A percentile compares a stretch with the other conserved stretches of the same genome.
Conservation (phyloP, 768 basidiomycete genomes). For the Crassisporium funariophilum region DNA sequence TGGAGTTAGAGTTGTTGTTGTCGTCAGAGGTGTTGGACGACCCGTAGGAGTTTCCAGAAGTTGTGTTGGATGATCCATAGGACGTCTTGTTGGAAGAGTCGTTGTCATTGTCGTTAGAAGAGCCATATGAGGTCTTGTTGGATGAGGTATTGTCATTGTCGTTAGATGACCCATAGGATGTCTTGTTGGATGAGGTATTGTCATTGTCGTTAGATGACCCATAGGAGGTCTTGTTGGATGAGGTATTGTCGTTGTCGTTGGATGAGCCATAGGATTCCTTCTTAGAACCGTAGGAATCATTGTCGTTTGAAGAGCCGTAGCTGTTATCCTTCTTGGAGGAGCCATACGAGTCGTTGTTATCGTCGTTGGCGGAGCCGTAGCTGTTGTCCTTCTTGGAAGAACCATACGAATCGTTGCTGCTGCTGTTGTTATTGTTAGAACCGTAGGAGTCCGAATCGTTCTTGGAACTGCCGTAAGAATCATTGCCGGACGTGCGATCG, state of each 20-base stretch:
- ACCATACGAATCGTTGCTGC: constrained; percentile 9
- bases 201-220: constrained; percentile 9
- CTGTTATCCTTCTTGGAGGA: constrained; percentile 11
- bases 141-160: constrained; percentile 18
- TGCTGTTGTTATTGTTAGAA: too few relatives aligned
- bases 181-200: constrained; percentile 19
- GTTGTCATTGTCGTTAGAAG: neutral
- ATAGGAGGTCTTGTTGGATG: constrained; percentile 10
- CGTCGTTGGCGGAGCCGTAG: constrained; percentile 17
- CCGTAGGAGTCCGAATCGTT: constrained; percentile 16
- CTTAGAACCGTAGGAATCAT: constrained; percentile 10
- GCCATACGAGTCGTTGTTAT: constrained; percentile 9
- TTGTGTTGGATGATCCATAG: constrained; percentile 23
- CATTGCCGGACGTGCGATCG: too few relatives aligned
- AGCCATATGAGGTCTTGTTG: constrained; percentile 20
- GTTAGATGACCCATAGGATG: constrained; percentile 22
- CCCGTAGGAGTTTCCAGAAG: constrained; percentile 22
- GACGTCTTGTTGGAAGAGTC: constrained; percentile 24
- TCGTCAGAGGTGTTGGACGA: constrained; percentile 18
- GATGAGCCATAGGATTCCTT: constrained; percentile 17
- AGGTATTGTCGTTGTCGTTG: constrained; percentile 14
- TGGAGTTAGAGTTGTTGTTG: constrained; percentile 22
- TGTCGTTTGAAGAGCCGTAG: constrained; percentile 19
- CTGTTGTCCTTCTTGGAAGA: constrained; percentile 15
- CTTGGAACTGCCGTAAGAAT: constrained; percentile 21